Base-by-base conservation (phyloP, 129 eudicot genomes). In the Artemisia annua region DNA sequence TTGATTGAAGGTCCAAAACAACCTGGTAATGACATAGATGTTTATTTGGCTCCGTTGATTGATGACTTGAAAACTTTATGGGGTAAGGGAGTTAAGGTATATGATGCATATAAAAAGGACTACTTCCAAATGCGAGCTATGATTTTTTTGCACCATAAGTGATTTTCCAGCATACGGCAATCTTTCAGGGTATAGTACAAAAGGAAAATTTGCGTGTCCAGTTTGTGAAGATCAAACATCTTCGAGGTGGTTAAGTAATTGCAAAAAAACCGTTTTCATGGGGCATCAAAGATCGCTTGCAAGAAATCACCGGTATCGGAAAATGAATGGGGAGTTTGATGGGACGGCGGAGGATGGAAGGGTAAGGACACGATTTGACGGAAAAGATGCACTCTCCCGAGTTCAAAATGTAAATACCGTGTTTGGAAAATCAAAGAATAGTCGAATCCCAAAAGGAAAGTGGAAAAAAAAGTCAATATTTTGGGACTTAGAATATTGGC, bases 401-500 rank as follows among this genome's bases (percentile, higher is more conserved):
- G 66, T 13, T 60, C 6, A 5, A 13, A 50, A 13, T 50, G 55
- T 50, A 50, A 50, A 61, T 17, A 43, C 5, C 4, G 28, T 65
- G 53, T 44, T 65, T 12, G 48, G 52, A 43, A 65, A 43, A 10
- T 11, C n/a, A 13, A 50, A 50, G 4, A 1, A 26, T 26, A 26
- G 30, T 50, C 55, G n/a, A 50, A 4, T 50, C 13, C n/a, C 9
- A 50, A 50, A 18, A 50, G 55, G 55, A 10, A 17, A 10, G 1
- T 65, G 69, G 30, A 64, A 66, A 50, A 50, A 67, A 15, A 20
- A 20, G 39, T 67, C 44, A 19, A 20, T 14, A 11, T 50, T 50
- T 20, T 67, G 22, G 48, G 59, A 67, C 7, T 67, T 67, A 67
- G 22, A 44, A 7, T 67, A 67, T 13, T 49, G 8, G n/a, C 9